Conservation (phyloP, 768 basidiomycete genomes). For the Tulasnella sp. region DNA sequence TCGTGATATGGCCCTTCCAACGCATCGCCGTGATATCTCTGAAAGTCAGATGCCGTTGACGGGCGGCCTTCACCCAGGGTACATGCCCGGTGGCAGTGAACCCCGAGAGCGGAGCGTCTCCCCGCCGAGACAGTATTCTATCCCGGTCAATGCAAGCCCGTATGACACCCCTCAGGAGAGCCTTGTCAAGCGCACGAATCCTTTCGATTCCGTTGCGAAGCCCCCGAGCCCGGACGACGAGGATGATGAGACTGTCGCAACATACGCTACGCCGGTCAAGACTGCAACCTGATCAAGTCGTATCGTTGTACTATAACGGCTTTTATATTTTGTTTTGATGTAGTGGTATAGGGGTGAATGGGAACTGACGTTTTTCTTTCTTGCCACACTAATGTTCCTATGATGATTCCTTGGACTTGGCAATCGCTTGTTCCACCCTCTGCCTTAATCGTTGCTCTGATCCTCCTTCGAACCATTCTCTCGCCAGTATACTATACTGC, state of each 20-base stretch:
- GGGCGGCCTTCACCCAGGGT: background rate
- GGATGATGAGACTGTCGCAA: background rate
- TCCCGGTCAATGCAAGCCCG: background rate
- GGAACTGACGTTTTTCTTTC: background rate
- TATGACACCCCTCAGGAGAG: background rate
- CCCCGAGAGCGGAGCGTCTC: background rate
- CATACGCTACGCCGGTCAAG: background rate
- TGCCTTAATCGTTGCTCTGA: background rate
- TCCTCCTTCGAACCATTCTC: conserved; percentile 1
- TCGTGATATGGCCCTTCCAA: background rate
- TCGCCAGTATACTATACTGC: background rate
- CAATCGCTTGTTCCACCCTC: background rate
- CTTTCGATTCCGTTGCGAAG: background rate
- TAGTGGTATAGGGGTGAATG: background rate
- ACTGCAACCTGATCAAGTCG: background rate
- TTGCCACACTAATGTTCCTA: background rate
- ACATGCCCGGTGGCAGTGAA: background rate
- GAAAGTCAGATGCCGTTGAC: background rate
- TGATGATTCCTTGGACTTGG: background rate
- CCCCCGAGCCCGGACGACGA: background rate
- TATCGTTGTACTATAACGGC: background rate
- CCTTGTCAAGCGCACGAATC: background rate
- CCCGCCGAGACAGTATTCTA: background rate
- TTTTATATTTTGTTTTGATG: too few relatives aligned
- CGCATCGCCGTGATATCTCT: background rate